phyloP scores from a whole-genome alignment of 225 moss, liverwort and hornwort genomes.

The Thuidium tamariscinum region DNA sequence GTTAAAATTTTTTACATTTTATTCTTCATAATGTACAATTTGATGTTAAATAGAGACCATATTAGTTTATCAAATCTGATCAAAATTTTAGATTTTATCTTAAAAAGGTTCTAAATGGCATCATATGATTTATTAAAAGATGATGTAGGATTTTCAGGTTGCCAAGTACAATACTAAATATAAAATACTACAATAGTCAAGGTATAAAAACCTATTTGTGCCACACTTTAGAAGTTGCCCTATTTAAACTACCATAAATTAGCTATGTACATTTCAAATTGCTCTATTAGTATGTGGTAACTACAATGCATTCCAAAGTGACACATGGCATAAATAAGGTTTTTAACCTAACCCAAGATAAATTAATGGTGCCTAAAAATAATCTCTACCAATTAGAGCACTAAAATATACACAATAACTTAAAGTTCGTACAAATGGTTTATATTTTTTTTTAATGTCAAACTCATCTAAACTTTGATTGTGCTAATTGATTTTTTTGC shows the following conservation, averaged over 20 bases:
- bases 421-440: not conserved
- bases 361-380: fast-evolving
- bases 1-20: not conserved
- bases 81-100: not conserved
- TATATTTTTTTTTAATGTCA: too few relatives aligned
- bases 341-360: fast-evolving
- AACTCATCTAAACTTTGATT: not conserved
- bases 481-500: not conserved
- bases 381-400: fast-evolving
- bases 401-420: not conserved
- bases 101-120: too few relatives aligned
- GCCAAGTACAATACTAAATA: fast-evolving
- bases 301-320: not conserved
- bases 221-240: fast-evolving
- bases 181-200: not conserved
- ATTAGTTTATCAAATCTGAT: not conserved
- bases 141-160: too few relatives aligned
- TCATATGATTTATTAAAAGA: not conserved
- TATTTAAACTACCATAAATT: fast-evolving
- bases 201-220: fast-evolving
- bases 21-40: not conserved
- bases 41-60: not conserved
- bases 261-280: not conserved
- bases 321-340: too few relatives aligned
- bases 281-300: fast-evolving